These are phyloP conservation scores for Diphasiastrum complanatum DNA, from an alignment of 83 land plant species.

Conservation along the genomic window DNA sequence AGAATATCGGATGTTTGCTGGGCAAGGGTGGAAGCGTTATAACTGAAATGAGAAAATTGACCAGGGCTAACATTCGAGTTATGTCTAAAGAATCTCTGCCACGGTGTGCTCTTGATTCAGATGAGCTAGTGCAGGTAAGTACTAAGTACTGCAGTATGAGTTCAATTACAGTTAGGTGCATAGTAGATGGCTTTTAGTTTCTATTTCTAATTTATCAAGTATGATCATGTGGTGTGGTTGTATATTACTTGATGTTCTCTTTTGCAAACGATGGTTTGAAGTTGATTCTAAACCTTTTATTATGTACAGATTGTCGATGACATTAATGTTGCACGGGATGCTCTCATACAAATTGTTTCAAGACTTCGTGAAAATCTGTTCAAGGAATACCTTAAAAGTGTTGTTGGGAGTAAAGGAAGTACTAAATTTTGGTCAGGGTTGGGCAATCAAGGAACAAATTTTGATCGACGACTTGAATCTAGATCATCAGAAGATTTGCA, in stretches of 20 bases:
- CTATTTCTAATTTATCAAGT: neutral
- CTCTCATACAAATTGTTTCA: slow-evolving; percentile 52
- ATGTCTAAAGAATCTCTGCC: slow-evolving; percentile 61
- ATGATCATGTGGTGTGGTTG: too few species aligned
- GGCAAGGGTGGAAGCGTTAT: slow-evolving; percentile 77
- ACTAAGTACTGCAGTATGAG: neutral
- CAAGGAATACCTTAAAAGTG: slow-evolving; percentile 43
- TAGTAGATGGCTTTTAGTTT: neutral
- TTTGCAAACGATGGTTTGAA: neutral
- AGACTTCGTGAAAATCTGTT: slow-evolving; percentile 58
- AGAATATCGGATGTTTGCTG: slow-evolving; percentile 64
- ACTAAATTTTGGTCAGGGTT: too few species aligned
- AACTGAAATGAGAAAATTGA: slow-evolving; percentile 60
- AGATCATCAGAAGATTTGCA: too few species aligned
- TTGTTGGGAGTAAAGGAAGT: too few species aligned
- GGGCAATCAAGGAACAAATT: too few species aligned
- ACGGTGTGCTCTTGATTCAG: slow-evolving; percentile 59
- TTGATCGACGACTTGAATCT: too few species aligned
- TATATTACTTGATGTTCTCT: neutral
- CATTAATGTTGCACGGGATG: slow-evolving; percentile 53
- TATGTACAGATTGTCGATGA: slow-evolving; percentile 59
- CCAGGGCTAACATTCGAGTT: slow-evolving; percentile 70
- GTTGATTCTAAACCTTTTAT: neutral
- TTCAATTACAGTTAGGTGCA: neutral
- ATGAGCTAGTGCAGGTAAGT: slow-evolving; percentile 76